Conservation (phyloP, 768 basidiomycete species). For the Pilatotrama ljubarskyi region DNA sequence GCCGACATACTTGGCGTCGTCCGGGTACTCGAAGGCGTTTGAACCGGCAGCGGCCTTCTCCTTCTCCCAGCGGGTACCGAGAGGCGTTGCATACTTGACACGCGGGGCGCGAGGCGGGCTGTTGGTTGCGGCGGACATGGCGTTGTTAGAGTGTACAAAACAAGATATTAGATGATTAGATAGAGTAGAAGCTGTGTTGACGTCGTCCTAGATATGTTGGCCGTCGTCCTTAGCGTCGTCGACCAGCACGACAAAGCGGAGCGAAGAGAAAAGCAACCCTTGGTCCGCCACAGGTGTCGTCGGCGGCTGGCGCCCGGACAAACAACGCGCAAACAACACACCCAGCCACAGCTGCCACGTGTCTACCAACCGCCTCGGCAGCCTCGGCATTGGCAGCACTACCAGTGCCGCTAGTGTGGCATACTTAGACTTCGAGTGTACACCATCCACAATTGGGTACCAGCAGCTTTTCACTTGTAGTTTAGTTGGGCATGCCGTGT, state of each 20-base stretch:
- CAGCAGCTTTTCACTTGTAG: no score
- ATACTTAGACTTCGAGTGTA: no score
- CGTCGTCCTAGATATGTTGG: conserved; percentile 2
- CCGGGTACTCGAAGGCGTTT: conserved; percentile 75
- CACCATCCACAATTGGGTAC: no score
- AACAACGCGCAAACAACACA: conserved; percentile 27
- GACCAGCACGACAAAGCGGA: conserved; percentile 19
- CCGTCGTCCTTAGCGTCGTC: conserved; percentile 13
- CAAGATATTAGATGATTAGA: background rate
- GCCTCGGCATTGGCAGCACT: background rate
- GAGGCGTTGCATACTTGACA: conserved; percentile 65
- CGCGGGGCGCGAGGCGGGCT: conserved; percentile 72
- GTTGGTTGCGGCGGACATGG: conserved; percentile 24
- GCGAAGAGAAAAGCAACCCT: conserved; percentile 12
- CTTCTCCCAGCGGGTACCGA: conserved; percentile 85
- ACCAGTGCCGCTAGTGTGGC: no score
- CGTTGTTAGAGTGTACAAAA: conserved; percentile 1
- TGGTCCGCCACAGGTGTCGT: background rate
- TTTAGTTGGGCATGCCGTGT: no score
- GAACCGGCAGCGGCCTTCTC: conserved; percentile 81
- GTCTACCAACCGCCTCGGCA: background rate
- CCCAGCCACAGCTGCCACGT: conserved; percentile 6
- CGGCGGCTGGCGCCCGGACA: conserved; percentile 18
- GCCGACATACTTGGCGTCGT: conserved; percentile 84
- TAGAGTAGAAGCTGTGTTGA: conserved; percentile 5